Base-by-base conservation (phyloP, 352 stramenopile species). In the Phytopythium litorale region DNA sequence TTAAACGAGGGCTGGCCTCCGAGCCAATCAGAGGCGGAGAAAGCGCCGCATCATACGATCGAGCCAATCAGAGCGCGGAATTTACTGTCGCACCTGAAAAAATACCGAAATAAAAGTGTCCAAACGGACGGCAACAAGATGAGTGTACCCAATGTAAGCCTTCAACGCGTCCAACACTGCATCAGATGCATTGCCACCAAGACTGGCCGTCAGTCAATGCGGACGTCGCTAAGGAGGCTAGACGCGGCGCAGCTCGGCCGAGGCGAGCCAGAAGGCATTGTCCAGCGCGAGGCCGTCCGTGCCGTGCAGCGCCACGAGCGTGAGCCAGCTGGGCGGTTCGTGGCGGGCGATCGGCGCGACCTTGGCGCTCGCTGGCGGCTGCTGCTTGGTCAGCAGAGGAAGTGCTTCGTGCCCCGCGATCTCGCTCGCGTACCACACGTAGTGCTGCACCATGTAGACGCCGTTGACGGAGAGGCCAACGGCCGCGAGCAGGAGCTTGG, bases 361-460 rank as follows among this genome's bases (percentile, higher is more conserved):
- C 33, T 38, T 38, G 11, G 49, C 21, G 49, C 16, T n/a, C n/a
- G n/a, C n/a, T n/a, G n/a, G n/a, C n/a, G n/a, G n/a, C n/a, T n/a
- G n/a, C n/a, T n/a, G n/a, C n/a, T n/a, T n/a, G n/a, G n/a, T n/a
- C n/a, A n/a, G n/a, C n/a, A n/a, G n/a, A n/a, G n/a, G n/a, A n/a
- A n/a, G n/a, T n/a, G n/a, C n/a, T n/a, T n/a, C n/a, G n/a, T n/a
- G n/a, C n/a, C n/a, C 28, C 18, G 37, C 72, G 56, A 73, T 74
- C 25, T 35, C 53, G 23, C 45, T 57, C 19, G 67, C 66, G 70
- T 97, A 98, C 46, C 97, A 77, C 19, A 97, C 68, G 71, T 97
- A 98, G 72, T 98, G 94, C 78, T 99, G 96, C 16, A 94, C 53
- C 30, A 98, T 81, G 71, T 97, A 98, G 63, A 98, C 92, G 18